Evolutionary conservation across 345 rosid species (phyloP).

Genomic region (Nephelium lappaceum): DNA sequence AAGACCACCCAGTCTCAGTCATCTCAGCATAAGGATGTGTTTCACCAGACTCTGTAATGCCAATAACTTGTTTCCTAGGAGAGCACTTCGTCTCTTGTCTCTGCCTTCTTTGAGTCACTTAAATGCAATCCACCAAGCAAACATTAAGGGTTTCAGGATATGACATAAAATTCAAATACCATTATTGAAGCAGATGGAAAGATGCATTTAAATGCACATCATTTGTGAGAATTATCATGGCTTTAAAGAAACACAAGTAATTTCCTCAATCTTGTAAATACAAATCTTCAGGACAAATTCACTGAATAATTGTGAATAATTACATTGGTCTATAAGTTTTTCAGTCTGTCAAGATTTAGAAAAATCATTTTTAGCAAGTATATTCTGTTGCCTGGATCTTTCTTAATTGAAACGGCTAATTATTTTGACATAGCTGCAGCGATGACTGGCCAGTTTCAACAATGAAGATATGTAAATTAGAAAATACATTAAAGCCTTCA

Average conservation of each 20-base stretch:
- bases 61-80: conserved; percentile 66
- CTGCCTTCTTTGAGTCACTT: conserved; percentile 49
- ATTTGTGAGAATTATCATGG: not conserved
- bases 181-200: not conserved
- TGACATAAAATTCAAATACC: conserved; percentile 3
- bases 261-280: not conserved
- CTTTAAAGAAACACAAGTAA: not conserved
- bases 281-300: not conserved
- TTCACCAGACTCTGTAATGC: conserved; percentile 56
- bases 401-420: not conserved
- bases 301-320: not conserved
- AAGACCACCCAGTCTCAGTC: conserved; percentile 57
- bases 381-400: not conserved
- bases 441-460: not conserved
- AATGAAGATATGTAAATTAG: no score
- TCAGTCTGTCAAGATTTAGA: not conserved
- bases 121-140: conserved; percentile 22
- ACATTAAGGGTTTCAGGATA: conserved; percentile 12
- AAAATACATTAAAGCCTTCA: not conserved
- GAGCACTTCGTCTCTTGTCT: conserved; percentile 26
- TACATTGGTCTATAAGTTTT: not conserved
- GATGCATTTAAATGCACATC: not conserved
- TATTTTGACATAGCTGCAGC: not conserved
- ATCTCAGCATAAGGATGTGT: conserved; percentile 60
- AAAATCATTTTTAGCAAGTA: not conserved